Evolutionary conservation across 345 rosid genomes (phyloP).

Genomic region (Firmiana major): DNA sequence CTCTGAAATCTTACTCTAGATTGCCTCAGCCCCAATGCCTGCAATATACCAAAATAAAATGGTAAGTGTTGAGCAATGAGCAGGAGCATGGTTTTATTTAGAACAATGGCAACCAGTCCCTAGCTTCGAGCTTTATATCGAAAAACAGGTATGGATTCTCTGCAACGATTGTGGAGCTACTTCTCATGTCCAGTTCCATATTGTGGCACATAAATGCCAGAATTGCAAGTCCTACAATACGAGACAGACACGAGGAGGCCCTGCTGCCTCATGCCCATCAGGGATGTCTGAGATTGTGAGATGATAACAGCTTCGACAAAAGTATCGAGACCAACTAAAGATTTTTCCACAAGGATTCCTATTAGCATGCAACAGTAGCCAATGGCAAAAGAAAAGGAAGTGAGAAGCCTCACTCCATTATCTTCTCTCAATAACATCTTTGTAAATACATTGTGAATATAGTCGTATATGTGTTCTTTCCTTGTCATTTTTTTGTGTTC

Average conservation of each 20-base stretch:
- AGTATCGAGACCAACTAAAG: not conserved
- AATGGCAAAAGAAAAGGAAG: not conserved
- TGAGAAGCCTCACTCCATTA: not conserved
- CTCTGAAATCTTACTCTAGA: conserved; percentile 32
- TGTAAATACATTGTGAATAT: not conserved
- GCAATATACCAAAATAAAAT: conserved; percentile 56
- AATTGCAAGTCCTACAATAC: conserved; percentile 78
- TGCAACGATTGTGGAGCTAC: conserved; percentile 81
- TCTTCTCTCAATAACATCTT: not conserved
- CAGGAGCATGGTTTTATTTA: not conserved
- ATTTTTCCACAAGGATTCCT: not conserved
- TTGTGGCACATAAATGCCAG: conserved; percentile 66
- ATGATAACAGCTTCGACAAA: conserved; percentile 16
- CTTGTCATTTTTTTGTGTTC: not conserved
- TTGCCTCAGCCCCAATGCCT: conserved; percentile 82
- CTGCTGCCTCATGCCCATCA: conserved; percentile 50
- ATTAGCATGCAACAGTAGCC: not conserved
- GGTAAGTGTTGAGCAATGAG: conserved; percentile 28
- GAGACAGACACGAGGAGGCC: conserved; percentile 53
- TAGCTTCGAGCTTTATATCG: not conserved
- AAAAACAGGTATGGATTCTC: conserved; percentile 70
- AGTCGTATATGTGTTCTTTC: not conserved
- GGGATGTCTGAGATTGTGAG: conserved; percentile 46
- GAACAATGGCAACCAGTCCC: not conserved
- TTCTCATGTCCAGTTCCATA: conserved; percentile 59